Conservation (phyloP, 2,329 filamentous ascomycete species). For the Alternaria triticina region DNA sequence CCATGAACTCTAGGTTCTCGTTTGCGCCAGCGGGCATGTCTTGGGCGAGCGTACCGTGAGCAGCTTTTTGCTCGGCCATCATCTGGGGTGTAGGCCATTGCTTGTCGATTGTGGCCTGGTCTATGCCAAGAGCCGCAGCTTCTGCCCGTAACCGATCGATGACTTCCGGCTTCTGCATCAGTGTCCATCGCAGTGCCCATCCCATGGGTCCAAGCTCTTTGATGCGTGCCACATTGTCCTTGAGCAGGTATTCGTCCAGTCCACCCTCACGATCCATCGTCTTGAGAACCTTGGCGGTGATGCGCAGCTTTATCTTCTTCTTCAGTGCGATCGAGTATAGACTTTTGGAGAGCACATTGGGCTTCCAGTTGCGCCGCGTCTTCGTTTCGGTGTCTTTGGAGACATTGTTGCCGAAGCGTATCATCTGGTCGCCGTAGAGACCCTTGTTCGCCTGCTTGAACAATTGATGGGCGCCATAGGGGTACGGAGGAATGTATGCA, state of each 20-base stretch:
- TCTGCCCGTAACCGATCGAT: conserved; percentile 70
- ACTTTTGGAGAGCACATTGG: conserved; percentile 72
- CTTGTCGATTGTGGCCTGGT: conserved; percentile 49
- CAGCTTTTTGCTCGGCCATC: conserved; percentile 19
- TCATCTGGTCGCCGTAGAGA: conserved; percentile 72
- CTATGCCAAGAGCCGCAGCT: conserved; percentile 69
- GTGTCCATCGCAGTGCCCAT: conserved; percentile 86
- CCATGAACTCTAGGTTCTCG: conserved; percentile 9
- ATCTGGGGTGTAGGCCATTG: conserved; percentile 38
- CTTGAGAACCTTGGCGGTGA: conserved; percentile 70
- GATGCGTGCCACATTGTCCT: conserved; percentile 76
- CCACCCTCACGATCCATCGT: conserved; percentile 83
- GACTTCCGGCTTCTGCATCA: conserved; percentile 79
- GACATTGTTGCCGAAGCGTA: conserved; percentile 82
- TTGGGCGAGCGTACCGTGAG: conserved; percentile 13
- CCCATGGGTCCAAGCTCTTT: conserved; percentile 88
- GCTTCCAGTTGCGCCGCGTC: conserved; percentile 74
- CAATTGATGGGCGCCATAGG: conserved; percentile 70
- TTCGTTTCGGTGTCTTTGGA: conserved; percentile 72
- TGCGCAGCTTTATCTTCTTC: conserved; percentile 68
- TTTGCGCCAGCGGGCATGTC: background rate
- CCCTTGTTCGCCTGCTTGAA: conserved; percentile 84
- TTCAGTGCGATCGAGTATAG: conserved; percentile 70
- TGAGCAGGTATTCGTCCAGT: conserved; percentile 88
- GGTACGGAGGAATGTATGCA: conserved; percentile 62